phyloP scores from a whole-genome alignment of 2,329 filamentous ascomycete species.

The Talaromyces sp. region DNA sequence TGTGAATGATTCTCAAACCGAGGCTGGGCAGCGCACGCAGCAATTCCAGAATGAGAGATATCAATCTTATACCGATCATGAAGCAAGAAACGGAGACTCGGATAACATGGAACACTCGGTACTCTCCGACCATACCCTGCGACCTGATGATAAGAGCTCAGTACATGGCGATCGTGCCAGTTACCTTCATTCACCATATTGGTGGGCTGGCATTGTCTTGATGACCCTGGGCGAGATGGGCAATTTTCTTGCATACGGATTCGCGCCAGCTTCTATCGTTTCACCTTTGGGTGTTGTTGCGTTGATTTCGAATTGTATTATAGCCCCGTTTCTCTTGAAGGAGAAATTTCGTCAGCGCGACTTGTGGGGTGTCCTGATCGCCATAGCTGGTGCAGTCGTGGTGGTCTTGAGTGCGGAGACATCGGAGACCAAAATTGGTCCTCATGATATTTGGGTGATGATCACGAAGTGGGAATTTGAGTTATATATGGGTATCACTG shows the following conservation, averaged over 20 bases:
- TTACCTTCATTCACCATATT: constrained; percentile 87
- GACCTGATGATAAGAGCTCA: constrained; percentile 16
- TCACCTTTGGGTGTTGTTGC: constrained; percentile 96
- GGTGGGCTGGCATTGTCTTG: constrained; percentile 90
- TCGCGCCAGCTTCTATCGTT: constrained; percentile 94
- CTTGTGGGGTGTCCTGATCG: constrained; percentile 80
- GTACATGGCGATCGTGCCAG: constrained; percentile 52
- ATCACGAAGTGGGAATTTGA: constrained; percentile 88
- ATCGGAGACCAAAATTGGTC: constrained; percentile 84
- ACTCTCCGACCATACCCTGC: constrained; percentile 35
- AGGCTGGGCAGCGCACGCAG: constrained; percentile 4
- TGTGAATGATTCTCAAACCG: not conserved
- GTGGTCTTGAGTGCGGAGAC: constrained; percentile 88
- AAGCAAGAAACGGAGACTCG: constrained; percentile 28
- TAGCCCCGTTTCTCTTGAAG: constrained; percentile 89
- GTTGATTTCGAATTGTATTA: constrained; percentile 91
- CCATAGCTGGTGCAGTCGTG: constrained; percentile 80
- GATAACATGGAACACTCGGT: constrained; percentile 27
- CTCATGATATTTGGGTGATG: constrained; percentile 80
- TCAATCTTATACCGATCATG: constrained; percentile 16
- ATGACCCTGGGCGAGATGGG: constrained; percentile 92
- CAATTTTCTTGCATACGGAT: constrained; percentile 96
- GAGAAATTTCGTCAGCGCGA: constrained; percentile 82
- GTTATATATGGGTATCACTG: constrained; percentile 76
- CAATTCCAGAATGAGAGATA: not conserved